Percentiles rank a stretch among this genome's conserved stretches.
phyloP scores from a whole-genome alignment of 176 grass and related monocot genomes.

The Phoenix roebelenii region DNA sequence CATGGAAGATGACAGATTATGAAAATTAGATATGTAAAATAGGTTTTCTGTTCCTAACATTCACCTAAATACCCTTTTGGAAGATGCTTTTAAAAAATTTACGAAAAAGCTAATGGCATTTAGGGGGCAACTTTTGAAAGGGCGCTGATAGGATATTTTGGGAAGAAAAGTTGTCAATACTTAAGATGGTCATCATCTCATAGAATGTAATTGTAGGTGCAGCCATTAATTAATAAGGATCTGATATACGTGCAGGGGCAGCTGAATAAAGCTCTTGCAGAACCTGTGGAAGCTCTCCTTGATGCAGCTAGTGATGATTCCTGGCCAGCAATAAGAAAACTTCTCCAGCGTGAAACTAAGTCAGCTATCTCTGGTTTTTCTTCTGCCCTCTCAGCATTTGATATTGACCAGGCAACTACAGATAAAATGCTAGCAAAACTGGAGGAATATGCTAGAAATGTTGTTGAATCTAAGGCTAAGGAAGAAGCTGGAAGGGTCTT shows the following conservation, averaged over 20 bases:
- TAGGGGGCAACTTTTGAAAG: too few species aligned
- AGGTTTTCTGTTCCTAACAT: too few species aligned
- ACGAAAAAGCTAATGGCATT: too few species aligned
- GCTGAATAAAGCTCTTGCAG: background rate
- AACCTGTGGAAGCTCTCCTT: background rate
- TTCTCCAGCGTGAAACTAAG: background rate
- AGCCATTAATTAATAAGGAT: background rate
- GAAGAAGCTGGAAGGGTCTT: background rate
- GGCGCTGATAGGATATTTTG: too few species aligned
- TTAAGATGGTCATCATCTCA: too few species aligned
- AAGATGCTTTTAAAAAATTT: too few species aligned
- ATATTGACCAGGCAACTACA: background rate
- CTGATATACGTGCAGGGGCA: background rate
- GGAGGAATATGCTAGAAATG: background rate
- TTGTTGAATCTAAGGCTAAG: background rate
- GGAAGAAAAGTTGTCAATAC: too few species aligned
- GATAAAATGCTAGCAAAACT: background rate
- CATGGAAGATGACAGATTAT: too few species aligned
- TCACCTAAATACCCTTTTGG: too few species aligned
- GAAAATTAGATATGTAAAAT: too few species aligned
- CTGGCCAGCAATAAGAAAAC: background rate
- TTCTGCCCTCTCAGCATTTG: background rate
- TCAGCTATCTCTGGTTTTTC: background rate
- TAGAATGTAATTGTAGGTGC: too few species aligned
- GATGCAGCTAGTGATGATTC: background rate